Evolutionary conservation across 371 early-diverging fungal genomes (phyloP).

Genomic region (Mortierella sp.): DNA sequence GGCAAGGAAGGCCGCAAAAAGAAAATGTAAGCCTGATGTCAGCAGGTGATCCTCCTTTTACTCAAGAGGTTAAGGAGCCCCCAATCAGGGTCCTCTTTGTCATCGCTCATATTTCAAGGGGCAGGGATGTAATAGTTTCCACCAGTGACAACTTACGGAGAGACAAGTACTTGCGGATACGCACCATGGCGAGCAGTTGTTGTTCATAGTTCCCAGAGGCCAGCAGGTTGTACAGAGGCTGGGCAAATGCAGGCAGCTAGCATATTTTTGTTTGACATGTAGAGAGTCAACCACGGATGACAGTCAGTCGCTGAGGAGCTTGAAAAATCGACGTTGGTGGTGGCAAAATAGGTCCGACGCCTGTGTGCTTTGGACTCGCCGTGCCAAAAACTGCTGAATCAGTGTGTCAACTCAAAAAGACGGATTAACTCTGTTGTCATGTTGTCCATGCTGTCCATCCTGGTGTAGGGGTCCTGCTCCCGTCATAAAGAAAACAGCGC

Average conservation of each 20-base stretch:
- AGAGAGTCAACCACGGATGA: background rate
- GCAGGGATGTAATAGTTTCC: background rate
- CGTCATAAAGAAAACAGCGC: background rate
- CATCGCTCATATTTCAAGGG: background rate
- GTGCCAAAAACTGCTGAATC: background rate
- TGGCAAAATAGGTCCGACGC: constrained; percentile 10
- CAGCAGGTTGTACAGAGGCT: constrained; percentile 49
- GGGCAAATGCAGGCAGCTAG: constrained; percentile 53
- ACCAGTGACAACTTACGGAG: constrained; percentile 35
- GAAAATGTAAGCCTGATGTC: background rate
- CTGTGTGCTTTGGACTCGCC: background rate
- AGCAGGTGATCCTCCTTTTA: background rate
- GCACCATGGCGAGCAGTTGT: constrained; percentile 53
- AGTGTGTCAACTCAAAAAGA: background rate
- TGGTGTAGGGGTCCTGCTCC: background rate
- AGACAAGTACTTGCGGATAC: constrained; percentile 55
- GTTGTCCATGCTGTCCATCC: background rate
- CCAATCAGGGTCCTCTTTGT: background rate
- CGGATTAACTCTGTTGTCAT: background rate
- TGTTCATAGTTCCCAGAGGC: constrained; percentile 52
- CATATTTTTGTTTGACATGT: background rate
- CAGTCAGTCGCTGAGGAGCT: constrained; percentile 3
- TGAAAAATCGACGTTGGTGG: background rate
- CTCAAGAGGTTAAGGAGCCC: background rate
- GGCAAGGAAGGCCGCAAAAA: background rate